Base-by-base conservation (phyloP, 2,329 filamentous ascomycete species). In the Coniochaeta hoffmannii region DNA sequence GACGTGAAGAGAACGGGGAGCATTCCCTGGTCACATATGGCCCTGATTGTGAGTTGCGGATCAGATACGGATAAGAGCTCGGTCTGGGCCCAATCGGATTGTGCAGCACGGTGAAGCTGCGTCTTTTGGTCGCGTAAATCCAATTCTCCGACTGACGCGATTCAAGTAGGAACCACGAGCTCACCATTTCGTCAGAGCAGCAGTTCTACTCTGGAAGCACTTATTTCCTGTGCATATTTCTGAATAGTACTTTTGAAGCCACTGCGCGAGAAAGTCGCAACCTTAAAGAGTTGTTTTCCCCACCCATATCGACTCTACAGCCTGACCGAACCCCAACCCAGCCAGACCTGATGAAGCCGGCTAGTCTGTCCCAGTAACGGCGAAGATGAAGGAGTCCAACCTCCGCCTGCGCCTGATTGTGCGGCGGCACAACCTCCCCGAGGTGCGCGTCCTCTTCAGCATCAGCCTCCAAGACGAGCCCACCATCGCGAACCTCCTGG, bases 401-500 rank as follows among this genome's bases (percentile, higher is more conserved):
- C 83, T 94, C 78, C 88, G 90, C 65, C 79, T 95, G 58, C 86
- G 87, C 61, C 74, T 95, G 50, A 76, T 82, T 34, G 82, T 95
- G 54, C 82, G 84, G 60, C 86, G 90, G 56, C 83, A 93, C 70
- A 82, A 79, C 44, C 77, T 94, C 24, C 90, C 90, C 8, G 80
- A 88, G 38, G 81, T 85, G 55, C 82, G 83, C 60, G 78, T 94
- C 55, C 75, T 93, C 38, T 93, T 89, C 85, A 81, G 82, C 28
- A 80, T 87, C 17, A 70, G 77, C 53, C 72, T 76, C 62, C 72
- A 76, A 54, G 74, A 76, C 14, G 78, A 85, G 49, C 78, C 85
- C 54, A 96, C 90, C 2, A 78, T 96, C 58, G 81, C 88, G 30
- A 83, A 87, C 61, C 80, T 97, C 2, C 76, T 97, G 35, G 83